These are phyloP conservation scores for Leptographium flavum DNA, from an alignment of 2,329 filamentous ascomycete genomes.

Conservation along the genomic window DNA sequence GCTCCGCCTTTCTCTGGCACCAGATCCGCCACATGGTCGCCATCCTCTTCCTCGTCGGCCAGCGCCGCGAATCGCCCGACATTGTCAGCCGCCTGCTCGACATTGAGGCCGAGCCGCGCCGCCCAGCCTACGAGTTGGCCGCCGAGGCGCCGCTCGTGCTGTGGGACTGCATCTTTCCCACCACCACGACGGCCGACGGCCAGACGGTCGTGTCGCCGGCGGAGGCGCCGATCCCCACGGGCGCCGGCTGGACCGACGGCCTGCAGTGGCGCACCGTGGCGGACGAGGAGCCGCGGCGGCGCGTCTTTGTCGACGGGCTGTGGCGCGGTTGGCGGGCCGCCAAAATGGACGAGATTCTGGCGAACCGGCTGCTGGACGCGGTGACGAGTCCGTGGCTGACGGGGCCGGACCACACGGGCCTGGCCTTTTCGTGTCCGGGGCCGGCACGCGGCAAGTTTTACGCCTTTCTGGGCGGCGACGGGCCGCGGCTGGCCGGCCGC, in stretches of 20 bases:
- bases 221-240: constrained; percentile 12
- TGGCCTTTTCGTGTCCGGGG: constrained; percentile 21
- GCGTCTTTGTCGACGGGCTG: constrained; percentile 56
- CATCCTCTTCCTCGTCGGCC: constrained; percentile 81
- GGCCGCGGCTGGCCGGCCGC: constrained; percentile 31
- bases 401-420: constrained; percentile 27
- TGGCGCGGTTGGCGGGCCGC: constrained; percentile 73
- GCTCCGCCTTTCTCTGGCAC: constrained; percentile 93
- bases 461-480: constrained; percentile 42
- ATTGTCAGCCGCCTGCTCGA: constrained; percentile 67
- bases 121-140: constrained; percentile 82
- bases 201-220: constrained; percentile 15
- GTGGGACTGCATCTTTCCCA: constrained; percentile 88
- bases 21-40: constrained; percentile 93
- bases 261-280: constrained; percentile 70
- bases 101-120: constrained; percentile 51
- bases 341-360: constrained; percentile 83
- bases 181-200: constrained; percentile 20
- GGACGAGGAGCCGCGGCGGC: constrained; percentile 39
- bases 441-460: constrained; percentile 15
- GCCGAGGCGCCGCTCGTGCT: constrained; percentile 80
- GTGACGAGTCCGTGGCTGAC: constrained; percentile 19
- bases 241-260: constrained; percentile 36
- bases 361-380: constrained; percentile 56
- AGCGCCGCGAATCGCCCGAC: constrained; percentile 65